These are phyloP conservation scores for Cyclotella sp. DNA, from an alignment of 108 stramenopile genomes.

Conservation along the genomic window DNA sequence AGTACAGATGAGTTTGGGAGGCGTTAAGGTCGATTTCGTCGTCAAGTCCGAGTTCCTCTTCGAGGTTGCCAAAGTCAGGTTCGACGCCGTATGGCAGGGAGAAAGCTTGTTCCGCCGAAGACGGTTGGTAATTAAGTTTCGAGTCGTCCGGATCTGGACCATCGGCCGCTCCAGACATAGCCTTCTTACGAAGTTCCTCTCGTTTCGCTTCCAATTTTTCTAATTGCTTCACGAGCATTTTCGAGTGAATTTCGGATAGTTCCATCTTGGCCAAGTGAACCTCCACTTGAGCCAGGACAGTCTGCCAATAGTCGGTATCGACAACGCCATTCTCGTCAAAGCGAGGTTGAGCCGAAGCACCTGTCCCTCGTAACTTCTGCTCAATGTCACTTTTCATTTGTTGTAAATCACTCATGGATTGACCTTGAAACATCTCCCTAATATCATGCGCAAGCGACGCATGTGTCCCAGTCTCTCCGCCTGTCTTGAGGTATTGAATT, in stretches of 20 bases:
- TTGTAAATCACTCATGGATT: conserved; percentile 69
- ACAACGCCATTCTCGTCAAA: conserved; percentile 54
- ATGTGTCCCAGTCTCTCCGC: conserved; percentile 68
- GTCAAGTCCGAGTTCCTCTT: conserved; percentile 86
- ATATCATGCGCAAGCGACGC: conserved; percentile 81
- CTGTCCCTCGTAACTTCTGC: conserved; percentile 55
- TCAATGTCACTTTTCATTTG: conserved; percentile 88
- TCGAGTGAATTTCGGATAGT: conserved; percentile 87
- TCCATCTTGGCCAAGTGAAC: conserved; percentile 87
- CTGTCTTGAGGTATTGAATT: conserved; percentile 74
- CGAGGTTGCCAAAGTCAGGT: conserved; percentile 83
- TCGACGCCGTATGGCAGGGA: conserved; percentile 64
- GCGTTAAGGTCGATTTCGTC: conserved; percentile 68
- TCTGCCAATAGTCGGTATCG: conserved; percentile 90
- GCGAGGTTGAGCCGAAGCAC: conserved; percentile 11
- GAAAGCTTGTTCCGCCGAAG: conserved; percentile 47
- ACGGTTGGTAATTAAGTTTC: conserved; percentile 10
- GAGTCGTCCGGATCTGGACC: conserved; percentile 27
- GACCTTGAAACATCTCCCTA: conserved; percentile 82
- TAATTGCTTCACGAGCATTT: conserved; percentile 93
- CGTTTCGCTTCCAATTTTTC: conserved; percentile 84
- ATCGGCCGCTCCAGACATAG: conserved; percentile 36
- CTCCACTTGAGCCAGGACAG: conserved; percentile 77
- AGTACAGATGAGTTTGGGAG: conserved; percentile 45
- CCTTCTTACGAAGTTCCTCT: conserved; percentile 66